Base-by-base conservation (phyloP, 1,284 basidiomycete genomes). In the Stygiomarasmius scandens region DNA sequence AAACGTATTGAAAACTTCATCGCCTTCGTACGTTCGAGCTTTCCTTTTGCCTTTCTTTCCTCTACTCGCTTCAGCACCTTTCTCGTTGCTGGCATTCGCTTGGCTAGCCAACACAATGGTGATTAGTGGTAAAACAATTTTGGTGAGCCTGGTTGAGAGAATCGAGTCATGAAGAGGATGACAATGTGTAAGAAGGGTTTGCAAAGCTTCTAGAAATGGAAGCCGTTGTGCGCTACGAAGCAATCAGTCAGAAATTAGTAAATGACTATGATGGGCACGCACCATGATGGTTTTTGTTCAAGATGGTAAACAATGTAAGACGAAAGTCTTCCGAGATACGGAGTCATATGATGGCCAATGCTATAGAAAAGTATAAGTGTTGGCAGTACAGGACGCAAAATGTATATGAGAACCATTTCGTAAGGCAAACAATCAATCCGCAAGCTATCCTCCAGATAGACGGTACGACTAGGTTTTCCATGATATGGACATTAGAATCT, bases 21-120 rank as follows among this genome's bases (percentile, higher is more conserved):
- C 92, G 24, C 87, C 91, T 67, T 92, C 90, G 52, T 86, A 92
- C 5, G 82, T 87, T 32, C 87, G 81, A 19, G 82, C 81, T 43
- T 90, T 79, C 70, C 93, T 95, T 73, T 90, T 95, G 49, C 85
- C 83, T 64, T 86, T 86, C 66, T 78, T 86, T 8, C 71, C 76
- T 55, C 75, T 79, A 34, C 61, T 64, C 24, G 64, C 61, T 9
- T 63, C 41, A 23, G 53, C 63, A 43, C 48, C 62, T 23, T 61
- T 63, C 57, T 67, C 56, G 53, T 61, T 34, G n/a, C 56, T 55
- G 11, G 51, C 59, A 14, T 76, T 73, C 1, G 75, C 63, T 36
- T 80, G 74, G 16, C 69, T 67, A 0, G 77, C 69, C 53, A 90
- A 72, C 8, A 92, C 66, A 29, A 73, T 64, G 0, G 81, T 75